These are phyloP conservation scores for Fusarium sp. DNA, from an alignment of 2,329 filamentous ascomycete genomes.

Conservation along the genomic window DNA sequence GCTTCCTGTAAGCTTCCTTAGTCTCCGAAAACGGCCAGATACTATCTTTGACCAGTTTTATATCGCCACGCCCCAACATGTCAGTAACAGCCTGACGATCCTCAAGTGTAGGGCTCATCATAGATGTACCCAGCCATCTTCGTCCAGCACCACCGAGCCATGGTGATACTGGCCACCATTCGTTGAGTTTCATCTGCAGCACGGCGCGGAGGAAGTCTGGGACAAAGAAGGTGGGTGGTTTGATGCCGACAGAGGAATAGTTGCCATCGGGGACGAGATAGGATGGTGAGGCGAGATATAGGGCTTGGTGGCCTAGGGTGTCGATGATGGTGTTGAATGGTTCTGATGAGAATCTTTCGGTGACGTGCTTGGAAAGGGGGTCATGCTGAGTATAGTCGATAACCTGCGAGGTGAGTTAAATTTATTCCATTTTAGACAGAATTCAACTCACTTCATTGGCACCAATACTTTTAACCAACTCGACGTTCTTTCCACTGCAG, in stretches of 20 bases:
- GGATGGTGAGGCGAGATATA: slow-evolving; percentile 3
- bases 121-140: slow-evolving; percentile 50
- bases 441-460: not conserved
- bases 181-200: slow-evolving; percentile 54
- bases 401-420: not conserved
- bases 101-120: slow-evolving; percentile 50
- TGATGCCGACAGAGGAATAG: slow-evolving; percentile 11
- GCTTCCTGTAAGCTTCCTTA: not conserved
- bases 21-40: not conserved
- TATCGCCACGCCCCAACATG: slow-evolving; percentile 32
- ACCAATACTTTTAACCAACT: not conserved
- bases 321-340: slow-evolving; percentile 6
- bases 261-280: not conserved
- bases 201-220: slow-evolving; percentile 48
- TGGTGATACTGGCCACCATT: slow-evolving; percentile 50
- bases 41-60: not conserved
- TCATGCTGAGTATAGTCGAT: not conserved
- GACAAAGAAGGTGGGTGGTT: slow-evolving; percentile 48
- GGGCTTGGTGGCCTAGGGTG: not conserved
- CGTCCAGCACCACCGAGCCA: slow-evolving; percentile 55
- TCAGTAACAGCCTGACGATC: slow-evolving; percentile 50
- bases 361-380: not conserved
- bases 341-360: not conserved
- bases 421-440: not conserved
- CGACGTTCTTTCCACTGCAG: not conserved